A percentile compares a stretch with the other conserved stretches of the same genome.
Conservation (phyloP, 345 rosid species). For the Eucalyptus globulus region DNA sequence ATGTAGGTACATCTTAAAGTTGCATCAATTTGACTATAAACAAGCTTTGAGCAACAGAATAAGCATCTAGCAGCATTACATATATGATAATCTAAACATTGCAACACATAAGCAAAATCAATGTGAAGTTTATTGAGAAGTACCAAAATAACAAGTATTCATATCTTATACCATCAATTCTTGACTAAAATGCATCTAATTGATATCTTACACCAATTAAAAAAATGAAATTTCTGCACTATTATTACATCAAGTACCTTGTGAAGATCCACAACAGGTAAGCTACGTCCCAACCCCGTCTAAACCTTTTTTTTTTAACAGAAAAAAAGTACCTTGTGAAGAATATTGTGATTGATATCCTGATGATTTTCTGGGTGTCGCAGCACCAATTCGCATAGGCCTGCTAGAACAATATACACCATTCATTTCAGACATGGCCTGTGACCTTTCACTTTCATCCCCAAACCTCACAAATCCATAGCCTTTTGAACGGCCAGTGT, state of each 20-base stretch:
- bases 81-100: background rate
- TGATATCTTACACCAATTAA: background rate
- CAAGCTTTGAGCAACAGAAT: background rate
- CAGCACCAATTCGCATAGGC: constrained; percentile 95
- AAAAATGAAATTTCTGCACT: background rate
- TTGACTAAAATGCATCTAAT: background rate
- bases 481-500: constrained; percentile 94
- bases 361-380: constrained; percentile 85
- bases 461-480: constrained; percentile 99
- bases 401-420: constrained; percentile 85
- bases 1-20: background rate
- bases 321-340: constrained; percentile 24
- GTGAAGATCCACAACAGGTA: background rate
- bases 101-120: background rate
- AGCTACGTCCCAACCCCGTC: background rate
- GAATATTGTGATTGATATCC: constrained; percentile 69
- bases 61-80: background rate
- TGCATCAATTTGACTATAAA: background rate
- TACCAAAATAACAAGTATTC: background rate
- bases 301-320: background rate
- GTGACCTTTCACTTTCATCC: constrained; percentile 66
- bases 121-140: background rate
- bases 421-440: constrained; percentile 93
- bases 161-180: background rate
- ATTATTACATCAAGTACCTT: background rate